Base-by-base conservation (phyloP, 2,329 filamentous ascomycete species). In the Daldinia sp. region DNA sequence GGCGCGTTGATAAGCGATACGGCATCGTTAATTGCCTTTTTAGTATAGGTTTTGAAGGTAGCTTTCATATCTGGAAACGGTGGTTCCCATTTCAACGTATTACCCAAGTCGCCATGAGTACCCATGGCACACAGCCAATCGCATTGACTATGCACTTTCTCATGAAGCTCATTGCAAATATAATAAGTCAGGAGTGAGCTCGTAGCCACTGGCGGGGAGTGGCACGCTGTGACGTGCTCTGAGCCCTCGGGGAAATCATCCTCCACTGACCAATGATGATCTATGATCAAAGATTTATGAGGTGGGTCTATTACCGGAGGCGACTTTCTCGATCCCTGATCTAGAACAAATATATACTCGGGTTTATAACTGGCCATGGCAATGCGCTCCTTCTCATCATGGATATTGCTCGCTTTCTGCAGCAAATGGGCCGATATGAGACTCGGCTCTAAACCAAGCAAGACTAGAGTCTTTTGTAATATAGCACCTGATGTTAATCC, bases 71-170 rank as follows among this genome's bases (percentile, higher is more conserved):
- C 87, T 1, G 90, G 90, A 69, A 92, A 91, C 0, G 90, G 90
- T 0, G 85, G 83, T 23, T 87, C 80, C 90, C 90, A 92, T 75
- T 90, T 91, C 15, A 91, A 69, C 0, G 84, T 84, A 42, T 86
- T 90, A 13, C 89, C 89, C 0, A 92, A 81, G 69, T 92, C 90
- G 2, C 89, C 89, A 68, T 91, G 88, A 0, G 89, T 91, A 7
- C 90, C 90, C 69, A 91, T 83, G 2, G 84, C 84, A 60, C 88
- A 89, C 0, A 92, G 81, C 86, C 89, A 92, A 42, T 84, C 86
- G 71, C 87, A 89, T 4, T 80, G 77, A 1, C 77, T 74, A 3
- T 76, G 73, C 0, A 91, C 83, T 1, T 82, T 79, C 0, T 82
- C 79, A 71, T 90, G 84, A 0, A 92, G 80, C 0, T 83, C 79